Evolutionary conservation across 2,329 filamentous ascomycete species (phyloP).

Genomic region (Paracoccidioides brasiliensis): DNA sequence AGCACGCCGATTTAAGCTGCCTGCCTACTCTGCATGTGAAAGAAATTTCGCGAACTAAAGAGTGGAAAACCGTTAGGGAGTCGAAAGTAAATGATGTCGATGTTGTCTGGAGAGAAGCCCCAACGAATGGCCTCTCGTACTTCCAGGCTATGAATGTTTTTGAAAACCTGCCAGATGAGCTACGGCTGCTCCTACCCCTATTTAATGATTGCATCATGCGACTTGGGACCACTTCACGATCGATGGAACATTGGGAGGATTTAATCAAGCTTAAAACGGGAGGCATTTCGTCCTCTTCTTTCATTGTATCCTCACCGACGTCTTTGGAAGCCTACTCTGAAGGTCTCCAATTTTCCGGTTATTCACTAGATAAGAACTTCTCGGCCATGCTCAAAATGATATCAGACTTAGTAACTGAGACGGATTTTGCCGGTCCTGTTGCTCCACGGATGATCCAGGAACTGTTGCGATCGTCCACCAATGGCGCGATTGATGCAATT

Average conservation of each 20-base stretch:
- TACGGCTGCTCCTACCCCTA: constrained; percentile 71
- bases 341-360: constrained; percentile 72
- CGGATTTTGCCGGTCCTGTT: constrained; percentile 74
- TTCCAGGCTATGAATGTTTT: constrained; percentile 80
- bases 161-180: constrained; percentile 66
- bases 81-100: constrained; percentile 48
- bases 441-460: constrained; percentile 74
- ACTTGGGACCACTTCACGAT: constrained; percentile 72
- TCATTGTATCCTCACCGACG: constrained; percentile 64
- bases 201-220: constrained; percentile 91
- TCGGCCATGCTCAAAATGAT: constrained; percentile 83
- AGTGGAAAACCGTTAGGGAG: constrained; percentile 54
- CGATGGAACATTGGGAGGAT: constrained; percentile 92
- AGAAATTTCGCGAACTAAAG: constrained; percentile 72
- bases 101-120: constrained; percentile 81
- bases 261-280: constrained; percentile 93
- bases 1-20: constrained; percentile 72
- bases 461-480: constrained; percentile 71
- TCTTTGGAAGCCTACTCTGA: constrained; percentile 61
- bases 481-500: constrained; percentile 82
- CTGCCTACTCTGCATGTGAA: constrained; percentile 76
- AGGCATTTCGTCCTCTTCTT: constrained; percentile 72
- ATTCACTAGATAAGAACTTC: constrained; percentile 79
- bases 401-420: constrained; percentile 66
- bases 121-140: constrained; percentile 92